Evolutionary conservation across 2,329 filamentous ascomycete species (phyloP), one percentile per base, ranked within the genome.

Genomic region (Ascochyta fabae): DNA sequence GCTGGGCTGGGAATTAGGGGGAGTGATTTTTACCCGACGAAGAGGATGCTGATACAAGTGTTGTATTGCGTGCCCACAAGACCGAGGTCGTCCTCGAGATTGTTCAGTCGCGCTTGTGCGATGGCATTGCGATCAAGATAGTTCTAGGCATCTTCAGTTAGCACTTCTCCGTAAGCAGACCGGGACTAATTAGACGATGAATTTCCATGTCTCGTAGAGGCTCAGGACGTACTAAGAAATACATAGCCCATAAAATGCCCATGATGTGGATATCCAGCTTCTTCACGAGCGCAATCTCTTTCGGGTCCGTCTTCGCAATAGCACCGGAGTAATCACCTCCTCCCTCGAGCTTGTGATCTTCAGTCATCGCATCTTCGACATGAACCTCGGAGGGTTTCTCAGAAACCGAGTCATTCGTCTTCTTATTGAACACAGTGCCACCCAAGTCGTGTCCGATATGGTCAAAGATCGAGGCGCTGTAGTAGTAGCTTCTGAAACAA

Each of bases 121-220:
- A 89, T 87, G 68, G 88, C 86, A 69, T 87, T 86, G 29, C 85
- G 80, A 63, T 87, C 85, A 19, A 70, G 66, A 29, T 70, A 73
- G 50, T 75, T 53, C 50, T 48, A 10, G 2, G 2, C 7, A 10
- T 19, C 19, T 16, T 5, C 9, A 26, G 6, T 36, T 4, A 13
- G 24, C n/a, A 12, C 5, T 2, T 26, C 19, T 26, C 8, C 4
- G 12, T 4, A 6, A 15, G 16, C 6, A n/a, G 33, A 16, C 33
- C 13, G n/a, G 1, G 26, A 10, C 27, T 9, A 4, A 9, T 4
- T 9, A 26, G 6, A 7, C 4, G 27, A 10, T 12, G 27, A 0
- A 9, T 29, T 4, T 29, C 8, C 3, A 10, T 29, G 9, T 9
- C 27, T 29, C 27, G 27, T n/a, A 13, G 7, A n/a, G 15, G 13